Conservation (phyloP, 2,329 filamentous ascomycete species). For the Aspergillus carbonarius region DNA sequence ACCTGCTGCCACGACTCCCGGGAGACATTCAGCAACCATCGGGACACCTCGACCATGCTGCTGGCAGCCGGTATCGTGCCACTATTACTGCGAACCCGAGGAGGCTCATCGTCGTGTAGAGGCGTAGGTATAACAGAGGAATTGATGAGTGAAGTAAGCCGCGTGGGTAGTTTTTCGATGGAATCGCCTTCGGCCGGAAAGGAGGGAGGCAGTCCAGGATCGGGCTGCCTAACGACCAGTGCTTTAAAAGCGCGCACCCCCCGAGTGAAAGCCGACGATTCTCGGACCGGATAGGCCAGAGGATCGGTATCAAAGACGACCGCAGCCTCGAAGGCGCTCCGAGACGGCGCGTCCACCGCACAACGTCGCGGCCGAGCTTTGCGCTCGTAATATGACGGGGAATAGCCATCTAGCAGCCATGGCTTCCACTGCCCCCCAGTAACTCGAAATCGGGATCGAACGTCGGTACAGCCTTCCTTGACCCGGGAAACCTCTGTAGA, state of each 20-base stretch:
- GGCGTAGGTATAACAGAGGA: conserved; percentile 11
- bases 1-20: conserved; percentile 34
- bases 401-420: conserved; percentile 14
- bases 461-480: conserved; percentile 22
- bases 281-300: conserved; percentile 17
- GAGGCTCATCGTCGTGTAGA: conserved; percentile 2
- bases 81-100: conserved; percentile 4
- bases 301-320: conserved; percentile 21
- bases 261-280: conserved; percentile 27
- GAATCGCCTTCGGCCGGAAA: conserved; percentile 22
- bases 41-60: neutral
- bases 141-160: conserved; percentile 14
- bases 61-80: conserved; percentile 5
- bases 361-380: conserved; percentile 12
- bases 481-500: conserved; percentile 27
- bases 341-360: conserved; percentile 12
- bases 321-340: conserved; percentile 22
- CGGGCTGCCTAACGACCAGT: conserved; percentile 30
- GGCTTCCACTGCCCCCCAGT: conserved; percentile 20
- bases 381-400: conserved; percentile 11
- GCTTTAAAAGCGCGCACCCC: conserved; percentile 32
- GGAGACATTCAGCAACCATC: conserved; percentile 13
- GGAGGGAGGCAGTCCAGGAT: conserved; percentile 25
- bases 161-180: conserved; percentile 4
- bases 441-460: conserved; percentile 16